Conservation (phyloP, 306 rosid species). For the Prunus davidiana region DNA sequence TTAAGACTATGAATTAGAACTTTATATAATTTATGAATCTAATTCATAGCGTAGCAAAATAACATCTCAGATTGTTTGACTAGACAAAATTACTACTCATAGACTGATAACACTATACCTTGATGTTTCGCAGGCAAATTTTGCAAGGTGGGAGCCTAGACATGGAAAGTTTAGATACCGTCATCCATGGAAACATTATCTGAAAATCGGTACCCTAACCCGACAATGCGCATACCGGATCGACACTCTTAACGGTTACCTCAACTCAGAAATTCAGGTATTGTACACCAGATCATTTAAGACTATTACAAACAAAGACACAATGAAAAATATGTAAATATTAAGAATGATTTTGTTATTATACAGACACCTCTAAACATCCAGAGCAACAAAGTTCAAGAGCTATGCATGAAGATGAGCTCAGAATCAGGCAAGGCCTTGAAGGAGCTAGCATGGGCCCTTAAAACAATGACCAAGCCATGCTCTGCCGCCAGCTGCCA, state of each 20-base stretch:
- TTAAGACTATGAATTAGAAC: neutral
- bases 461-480: slow-evolving; percentile 32
- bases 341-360: neutral
- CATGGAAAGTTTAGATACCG: slow-evolving; percentile 42
- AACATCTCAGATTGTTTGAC: neutral
- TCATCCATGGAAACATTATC: slow-evolving; percentile 58
- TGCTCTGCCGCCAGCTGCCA: slow-evolving; percentile 20
- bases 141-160: slow-evolving; percentile 59
- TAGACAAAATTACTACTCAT: too few species aligned
- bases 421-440: slow-evolving; percentile 38
- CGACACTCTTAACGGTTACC: slow-evolving; percentile 43
- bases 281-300: neutral
- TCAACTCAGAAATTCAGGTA: slow-evolving; percentile 26
- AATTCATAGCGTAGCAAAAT: neutral
- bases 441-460: slow-evolving; percentile 28
- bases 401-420: slow-evolving; percentile 37
- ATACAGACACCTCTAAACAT: slow-evolving; percentile 25
- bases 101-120: neutral
- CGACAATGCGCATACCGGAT: slow-evolving; percentile 48
- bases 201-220: slow-evolving; percentile 41
- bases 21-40: neutral
- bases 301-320: neutral
- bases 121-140: slow-evolving; percentile 34
- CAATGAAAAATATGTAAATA: neutral
- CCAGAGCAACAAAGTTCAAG: slow-evolving; percentile 32